Evolutionary conservation across 768 basidiomycete species (phyloP).

Genomic region (Sarcodon sp.): DNA sequence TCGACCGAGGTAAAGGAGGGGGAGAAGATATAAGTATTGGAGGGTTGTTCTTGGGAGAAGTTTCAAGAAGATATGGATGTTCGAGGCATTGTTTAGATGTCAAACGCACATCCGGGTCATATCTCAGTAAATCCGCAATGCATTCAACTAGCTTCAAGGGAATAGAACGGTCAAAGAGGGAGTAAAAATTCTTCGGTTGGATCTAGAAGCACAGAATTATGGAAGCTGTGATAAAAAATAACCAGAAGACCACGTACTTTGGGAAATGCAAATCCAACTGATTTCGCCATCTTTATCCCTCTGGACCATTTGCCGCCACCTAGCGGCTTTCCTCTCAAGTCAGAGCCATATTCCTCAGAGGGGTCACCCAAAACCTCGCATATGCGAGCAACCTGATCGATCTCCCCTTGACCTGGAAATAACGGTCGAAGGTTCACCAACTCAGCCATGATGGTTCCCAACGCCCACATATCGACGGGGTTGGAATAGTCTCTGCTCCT

Average conservation of each 20-base stretch:
- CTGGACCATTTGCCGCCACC: constrained; percentile 86
- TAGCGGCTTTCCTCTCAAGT: constrained; percentile 48
- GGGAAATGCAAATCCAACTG: constrained; percentile 78
- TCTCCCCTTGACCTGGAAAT: constrained; percentile 87
- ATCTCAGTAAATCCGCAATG: constrained; percentile 83
- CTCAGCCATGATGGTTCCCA: constrained; percentile 98
- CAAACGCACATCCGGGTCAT: constrained; percentile 79
- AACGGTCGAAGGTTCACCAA: constrained; percentile 88
- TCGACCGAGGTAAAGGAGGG: constrained; percentile 10
- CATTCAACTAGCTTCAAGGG: constrained; percentile 80
- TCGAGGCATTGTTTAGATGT: constrained; percentile 81
- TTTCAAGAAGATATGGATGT: constrained; percentile 83
- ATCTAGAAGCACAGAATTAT: constrained; percentile 26
- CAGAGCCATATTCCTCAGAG: constrained; percentile 66
- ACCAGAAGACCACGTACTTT: constrained; percentile 44
- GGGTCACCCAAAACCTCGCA: constrained; percentile 94
- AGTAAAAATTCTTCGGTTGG: constrained; percentile 50
- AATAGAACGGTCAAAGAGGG: constrained; percentile 67
- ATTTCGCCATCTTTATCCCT: constrained; percentile 80
- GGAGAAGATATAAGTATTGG: constrained; percentile 29
- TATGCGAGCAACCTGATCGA: constrained; percentile 87
- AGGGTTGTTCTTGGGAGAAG: constrained; percentile 50
- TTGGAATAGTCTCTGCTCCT: constrained; percentile 88
- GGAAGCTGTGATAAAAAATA: constrained; percentile 2
- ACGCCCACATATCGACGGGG: constrained; percentile 98